These are phyloP conservation scores for Hygrophila difformis DNA, from an alignment of 257 asterid species.

Conservation along the genomic window DNA sequence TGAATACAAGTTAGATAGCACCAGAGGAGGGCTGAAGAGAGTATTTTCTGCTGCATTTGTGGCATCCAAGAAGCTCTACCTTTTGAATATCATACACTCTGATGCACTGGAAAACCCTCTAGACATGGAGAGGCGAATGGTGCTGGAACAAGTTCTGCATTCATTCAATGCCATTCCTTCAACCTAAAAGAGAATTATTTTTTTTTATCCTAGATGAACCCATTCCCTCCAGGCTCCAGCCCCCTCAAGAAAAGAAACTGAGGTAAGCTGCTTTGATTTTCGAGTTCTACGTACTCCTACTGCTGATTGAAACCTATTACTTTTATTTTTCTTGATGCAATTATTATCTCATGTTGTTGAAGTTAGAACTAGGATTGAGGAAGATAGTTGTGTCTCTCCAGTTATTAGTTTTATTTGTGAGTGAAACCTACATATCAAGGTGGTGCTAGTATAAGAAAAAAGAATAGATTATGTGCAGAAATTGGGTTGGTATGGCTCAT, in stretches of 20 bases:
- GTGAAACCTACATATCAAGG: too few species aligned
- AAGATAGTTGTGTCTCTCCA: too few species aligned
- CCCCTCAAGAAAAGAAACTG: constrained; percentile 9
- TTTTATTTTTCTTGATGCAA: too few species aligned
- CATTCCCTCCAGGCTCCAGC: background rate
- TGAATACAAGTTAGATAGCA: constrained; percentile 87
- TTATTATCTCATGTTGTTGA: too few species aligned
- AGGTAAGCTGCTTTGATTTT: constrained; percentile 15
- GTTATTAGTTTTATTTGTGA: too few species aligned
- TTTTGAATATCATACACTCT: constrained; percentile 58
- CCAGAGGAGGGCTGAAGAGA: constrained; percentile 84
- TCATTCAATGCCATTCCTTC: constrained; percentile 56
- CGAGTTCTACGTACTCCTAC: background rate
- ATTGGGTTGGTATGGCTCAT: too few species aligned
- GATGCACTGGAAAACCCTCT: constrained; percentile 62
- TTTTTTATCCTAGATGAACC: background rate
- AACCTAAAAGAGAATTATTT: constrained; percentile 19
- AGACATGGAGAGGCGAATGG: constrained; percentile 35
- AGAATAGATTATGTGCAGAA: too few species aligned
- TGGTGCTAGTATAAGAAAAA: too few species aligned
- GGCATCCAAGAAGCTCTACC: constrained; percentile 69
- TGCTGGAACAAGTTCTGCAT: constrained; percentile 69
- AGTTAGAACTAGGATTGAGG: too few species aligned
- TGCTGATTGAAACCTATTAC: constrained; percentile 31
- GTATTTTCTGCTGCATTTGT: constrained; percentile 88